phyloP scores from a whole-genome alignment of 1,284 basidiomycete species.

The Ustilago nuda region DNA sequence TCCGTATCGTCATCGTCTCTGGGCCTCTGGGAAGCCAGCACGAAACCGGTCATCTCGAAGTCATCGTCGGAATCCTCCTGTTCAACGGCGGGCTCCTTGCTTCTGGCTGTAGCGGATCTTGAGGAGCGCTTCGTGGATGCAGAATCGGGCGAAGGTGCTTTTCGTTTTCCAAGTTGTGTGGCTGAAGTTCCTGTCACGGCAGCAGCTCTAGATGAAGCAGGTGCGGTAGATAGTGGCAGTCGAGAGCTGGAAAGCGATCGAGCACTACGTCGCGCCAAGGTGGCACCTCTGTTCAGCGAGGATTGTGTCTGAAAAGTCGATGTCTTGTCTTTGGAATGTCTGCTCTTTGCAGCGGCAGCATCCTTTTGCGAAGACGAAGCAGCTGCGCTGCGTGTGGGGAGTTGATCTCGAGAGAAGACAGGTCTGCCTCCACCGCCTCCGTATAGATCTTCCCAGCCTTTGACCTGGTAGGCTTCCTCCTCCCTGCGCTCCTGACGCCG shows the following conservation, averaged over 20 bases:
- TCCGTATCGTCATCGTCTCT: background rate
- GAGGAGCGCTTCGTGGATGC: background rate
- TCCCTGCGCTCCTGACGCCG: conserved; percentile 29
- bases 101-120: background rate
- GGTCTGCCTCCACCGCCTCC: conserved; percentile 30
- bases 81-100: background rate
- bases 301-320: background rate
- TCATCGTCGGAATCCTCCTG: conserved; percentile 27
- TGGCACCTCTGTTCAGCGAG: background rate
- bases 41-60: conserved; percentile 18
- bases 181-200: background rate
- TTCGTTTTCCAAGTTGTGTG: conserved; percentile 15
- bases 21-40: conserved; percentile 3
- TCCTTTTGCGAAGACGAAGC: background rate
- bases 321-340: background rate
- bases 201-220: background rate
- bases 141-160: conserved; percentile 13
- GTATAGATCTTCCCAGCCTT: conserved; percentile 35
- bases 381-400: background rate
- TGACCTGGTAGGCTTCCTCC: conserved; percentile 30
- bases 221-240: conserved; percentile 19
- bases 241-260: conserved; percentile 1
- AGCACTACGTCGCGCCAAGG: background rate
- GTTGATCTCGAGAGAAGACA: conserved; percentile 8
- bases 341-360: background rate